These are phyloP conservation scores for Pugionium dolabratum DNA, from an alignment of 345 rosid genomes.

Conservation along the genomic window DNA sequence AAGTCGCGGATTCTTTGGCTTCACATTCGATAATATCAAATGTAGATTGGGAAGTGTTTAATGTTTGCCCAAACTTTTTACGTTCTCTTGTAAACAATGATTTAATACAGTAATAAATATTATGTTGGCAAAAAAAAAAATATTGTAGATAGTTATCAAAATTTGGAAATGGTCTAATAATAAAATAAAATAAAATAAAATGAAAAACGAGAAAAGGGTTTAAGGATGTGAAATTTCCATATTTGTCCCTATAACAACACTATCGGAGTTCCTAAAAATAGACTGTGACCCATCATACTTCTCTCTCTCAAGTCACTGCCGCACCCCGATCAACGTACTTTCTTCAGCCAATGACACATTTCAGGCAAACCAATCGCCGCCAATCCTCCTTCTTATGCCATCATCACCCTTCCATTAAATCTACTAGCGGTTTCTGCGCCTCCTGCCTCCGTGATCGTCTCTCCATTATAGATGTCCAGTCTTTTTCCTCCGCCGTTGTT, in stretches of 20 bases:
- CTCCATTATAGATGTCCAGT: constrained; percentile 51
- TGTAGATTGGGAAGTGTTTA: too few species aligned
- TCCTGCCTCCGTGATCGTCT: constrained; percentile 85
- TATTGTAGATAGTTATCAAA: too few species aligned
- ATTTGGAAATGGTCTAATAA: too few species aligned
- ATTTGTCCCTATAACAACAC: constrained; percentile 17
- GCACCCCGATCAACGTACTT: constrained; percentile 28
- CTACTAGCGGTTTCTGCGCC: constrained; percentile 66
- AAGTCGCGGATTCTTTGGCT: too few species aligned
- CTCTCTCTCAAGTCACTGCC: constrained; percentile 29
- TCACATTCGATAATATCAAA: too few species aligned
- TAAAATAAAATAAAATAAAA: too few species aligned
- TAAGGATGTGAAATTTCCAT: constrained; percentile 16
- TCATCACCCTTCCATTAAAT: constrained; percentile 57
- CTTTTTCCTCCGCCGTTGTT: constrained; percentile 33
- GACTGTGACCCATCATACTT: not conserved
- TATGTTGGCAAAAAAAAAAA: too few species aligned
- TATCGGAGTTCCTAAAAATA: constrained; percentile 2
- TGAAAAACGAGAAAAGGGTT: not conserved
- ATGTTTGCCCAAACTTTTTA: too few species aligned
- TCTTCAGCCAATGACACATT: constrained; percentile 45
- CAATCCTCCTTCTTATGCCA: constrained; percentile 54
- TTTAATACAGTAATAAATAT: too few species aligned
- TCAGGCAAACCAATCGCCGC: constrained; percentile 38
- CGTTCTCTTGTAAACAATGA: too few species aligned